Evolutionary conservation across 140 eudicot genomes (phyloP), one percentile per base, ranked within the genome.

Genomic region (Oenanthe javanica): DNA sequence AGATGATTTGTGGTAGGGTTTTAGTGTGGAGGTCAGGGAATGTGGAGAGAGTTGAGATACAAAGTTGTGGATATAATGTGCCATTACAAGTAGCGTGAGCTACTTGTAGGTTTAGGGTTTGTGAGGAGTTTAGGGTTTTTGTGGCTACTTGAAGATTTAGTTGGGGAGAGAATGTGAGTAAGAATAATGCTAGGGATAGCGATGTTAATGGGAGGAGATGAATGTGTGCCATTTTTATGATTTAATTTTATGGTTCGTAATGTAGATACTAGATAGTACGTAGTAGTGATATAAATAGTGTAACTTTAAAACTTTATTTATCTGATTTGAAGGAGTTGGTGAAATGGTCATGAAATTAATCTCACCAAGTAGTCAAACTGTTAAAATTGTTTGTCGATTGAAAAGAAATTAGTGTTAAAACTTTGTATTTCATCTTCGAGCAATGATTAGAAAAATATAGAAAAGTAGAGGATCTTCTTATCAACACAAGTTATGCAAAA

Each of bases 41-140:
- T 42, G 81, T 36, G 27, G 97, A 80, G 74, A 92, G 84, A 9
- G 97, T 88, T 59, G 93, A 82, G 70, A 90, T 83, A 80, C 96
- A 91, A 66, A 89, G 88, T 2, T 84, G 81, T n/a, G 83, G 88
- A 75, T 91, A 87, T 1, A 84, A 85, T 10, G 91, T 88, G 71
- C 84, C 96, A 10, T 72, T 16, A 85, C 96, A 91, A n/a, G 87
- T 79, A 19, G 83, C 36, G 36, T 72, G 9, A 3, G 96, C 96
- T 0, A 85, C 47, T 83, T 88, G 83, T n/a, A 87, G 43, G 77
- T 86, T 50, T 81, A 18, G 42, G 21, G 2, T 77, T 57, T 72
- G 84, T 5, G 79, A 80, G 84, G 81, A 81, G 84, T 83, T 74
- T 57, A 57, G 70, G 81, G 11, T 71, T 11, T 21, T 19, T 59